Evolutionary conservation across 78 protist genomes (phyloP), one percentile per base, ranked within the genome.

Genomic region (Dictyostelium capitatum): DNA sequence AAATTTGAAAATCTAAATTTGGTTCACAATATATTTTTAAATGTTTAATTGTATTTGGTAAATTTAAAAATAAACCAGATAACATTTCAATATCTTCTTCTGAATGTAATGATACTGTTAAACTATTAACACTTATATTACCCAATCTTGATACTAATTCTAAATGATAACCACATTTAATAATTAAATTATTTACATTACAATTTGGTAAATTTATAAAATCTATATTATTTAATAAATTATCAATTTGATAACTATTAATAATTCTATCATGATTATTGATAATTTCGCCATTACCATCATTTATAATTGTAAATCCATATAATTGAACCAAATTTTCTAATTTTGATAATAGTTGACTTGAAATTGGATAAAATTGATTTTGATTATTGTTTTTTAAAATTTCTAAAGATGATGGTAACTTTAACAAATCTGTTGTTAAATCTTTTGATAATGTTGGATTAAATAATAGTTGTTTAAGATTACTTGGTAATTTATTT

Each of bases 331-430:
- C n/a, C 25, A 59, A 59, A n/a, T 59, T 59, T 23, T 6, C n/a
- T 23, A 59, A 59, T 23, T 59, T 25, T 9, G n/a, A 10, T 59
- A 59, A n/a, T 59, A 59, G n/a, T n/a, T 6, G n/a, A 10, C n/a
- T 59, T 59, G 69, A 59, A 59, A 59, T 59, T 20, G 69, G 69
- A n/a, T n/a, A 59, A 59, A 59, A 59, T 59, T 59, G 69, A 59
- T 59, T 59, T 59, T 59, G 69, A 59, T 59, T 59, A 59, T 59
- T 59, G 25, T 59, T 59, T 23, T 59, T 59, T 59, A 59, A 59
- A 23, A 59, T n/a, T n/a, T 59, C 30, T 23, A 59, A 59, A 9
- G 69, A n/a, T 59, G 69, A 20, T 8, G 69, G 69, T 59, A 59
- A 59, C n/a, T 9, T 23, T 59, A 30, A n/a, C n/a, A 59, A 14